Evolutionary conservation across 768 basidiomycete genomes (phyloP).

Genomic region (Mycena sanguinolenta): DNA sequence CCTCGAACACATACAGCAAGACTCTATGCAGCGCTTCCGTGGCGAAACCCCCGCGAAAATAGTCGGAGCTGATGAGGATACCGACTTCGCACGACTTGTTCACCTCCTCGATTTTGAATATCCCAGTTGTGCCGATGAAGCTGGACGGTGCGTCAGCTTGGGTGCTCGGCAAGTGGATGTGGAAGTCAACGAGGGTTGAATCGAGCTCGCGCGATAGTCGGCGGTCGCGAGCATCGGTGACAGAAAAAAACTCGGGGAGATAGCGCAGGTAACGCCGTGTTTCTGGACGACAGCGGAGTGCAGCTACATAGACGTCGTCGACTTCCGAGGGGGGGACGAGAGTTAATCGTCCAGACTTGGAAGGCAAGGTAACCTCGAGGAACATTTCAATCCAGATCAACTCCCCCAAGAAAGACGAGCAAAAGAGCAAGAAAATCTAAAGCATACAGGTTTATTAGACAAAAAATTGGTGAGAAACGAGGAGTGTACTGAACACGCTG

Average conservation of each 20-base stretch:
- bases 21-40: conserved; percentile 61
- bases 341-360: conserved; percentile 45
- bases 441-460: too few species aligned
- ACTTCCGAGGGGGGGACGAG: conserved; percentile 50
- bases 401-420: too few species aligned
- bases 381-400: neutral
- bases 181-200: conserved; percentile 50
- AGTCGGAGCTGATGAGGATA: conserved; percentile 55
- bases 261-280: conserved; percentile 54
- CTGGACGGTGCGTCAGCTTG: neutral
- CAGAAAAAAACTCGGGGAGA: conserved; percentile 51
- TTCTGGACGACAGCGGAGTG: conserved; percentile 54
- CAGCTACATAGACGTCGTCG: conserved; percentile 52
- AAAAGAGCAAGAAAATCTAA: too few species aligned
- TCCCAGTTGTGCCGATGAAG: conserved; percentile 56
- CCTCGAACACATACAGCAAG: conserved; percentile 58
- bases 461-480: too few species aligned
- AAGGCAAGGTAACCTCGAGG: neutral
- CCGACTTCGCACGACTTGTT: conserved; percentile 58
- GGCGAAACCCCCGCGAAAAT: conserved; percentile 55
- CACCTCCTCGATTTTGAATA: conserved; percentile 54
- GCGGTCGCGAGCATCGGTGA: conserved; percentile 50
- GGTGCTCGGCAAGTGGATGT: too few species aligned
- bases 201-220: conserved; percentile 53
- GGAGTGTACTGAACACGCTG: too few species aligned